Percentiles rank a stretch among this genome's conserved stretches.
These are phyloP conservation scores for Pyrus pyrifolia DNA, from an alignment of 306 rosid genomes.

Conservation along the genomic window DNA sequence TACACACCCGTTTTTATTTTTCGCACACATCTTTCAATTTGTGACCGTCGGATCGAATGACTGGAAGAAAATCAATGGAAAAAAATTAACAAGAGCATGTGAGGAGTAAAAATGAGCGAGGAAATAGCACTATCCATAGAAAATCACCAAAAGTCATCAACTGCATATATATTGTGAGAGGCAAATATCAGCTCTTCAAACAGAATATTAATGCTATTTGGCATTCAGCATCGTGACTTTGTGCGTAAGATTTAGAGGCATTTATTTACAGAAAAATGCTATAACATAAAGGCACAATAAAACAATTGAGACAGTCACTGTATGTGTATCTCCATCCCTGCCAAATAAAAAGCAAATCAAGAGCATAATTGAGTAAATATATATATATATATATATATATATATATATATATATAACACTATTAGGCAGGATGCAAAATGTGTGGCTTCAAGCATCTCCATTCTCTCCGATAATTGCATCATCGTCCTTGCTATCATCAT, in stretches of 20 bases:
- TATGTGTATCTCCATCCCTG: background rate
- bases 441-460: background rate
- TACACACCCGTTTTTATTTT: no score
- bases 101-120: no score
- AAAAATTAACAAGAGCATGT: no score
- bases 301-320: constrained; percentile 1
- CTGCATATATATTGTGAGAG: no score
- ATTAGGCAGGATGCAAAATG: background rate
- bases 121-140: no score
- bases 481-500: background rate
- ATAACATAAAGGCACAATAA: background rate
- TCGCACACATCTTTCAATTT: no score
- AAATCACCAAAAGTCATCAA: no score
- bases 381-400: background rate
- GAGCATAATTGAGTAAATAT: background rate
- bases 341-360: background rate
- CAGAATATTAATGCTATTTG: background rate
- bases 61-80: no score
- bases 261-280: background rate
- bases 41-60: no score
- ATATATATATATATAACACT: background rate
- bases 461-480: background rate
- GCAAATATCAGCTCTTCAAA: background rate
- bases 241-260: background rate
- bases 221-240: background rate